Base-by-base conservation (phyloP, 2,329 filamentous ascomycete genomes). In the Pseudogymnoascus sp. region DNA sequence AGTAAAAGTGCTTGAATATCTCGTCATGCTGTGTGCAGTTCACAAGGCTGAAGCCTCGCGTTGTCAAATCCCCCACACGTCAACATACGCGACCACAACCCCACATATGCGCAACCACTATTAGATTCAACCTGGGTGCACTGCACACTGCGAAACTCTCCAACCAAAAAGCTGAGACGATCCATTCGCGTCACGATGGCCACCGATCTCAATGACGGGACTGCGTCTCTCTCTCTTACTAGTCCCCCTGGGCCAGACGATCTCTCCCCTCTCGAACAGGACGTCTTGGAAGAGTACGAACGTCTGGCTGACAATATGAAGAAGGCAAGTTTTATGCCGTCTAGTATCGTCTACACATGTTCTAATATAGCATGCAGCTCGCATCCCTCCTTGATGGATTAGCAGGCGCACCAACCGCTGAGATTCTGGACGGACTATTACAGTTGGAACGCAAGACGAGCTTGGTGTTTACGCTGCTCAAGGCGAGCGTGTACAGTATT, bases 401-500 rank as follows among this genome's bases (percentile, higher is more conserved):
- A 64, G 85, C 82, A 15, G 80, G 82, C 45, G 81, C 84, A 23
- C 88, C 92, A 0, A 86, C 90, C 19, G 86, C 88, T 5, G 90
- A 89, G 65, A 92, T 95, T 61, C 80, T 95, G 59, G 90, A 99
- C 72, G 87, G 89, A 7, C 79, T 99, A 67, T 80, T 94, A 59
- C 86, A 92, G 41, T 78, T 99, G 59, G 94, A 99, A 78, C 81
- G 94, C 67, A 96, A 97, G 79, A 96, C 92, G 41, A 91, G 90
- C 66, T 78, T 96, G 59, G 92, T 96, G 19, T 97, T 95, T 74
- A 99, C 94, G 63, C 75, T 97, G 71, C 81, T 99, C 71, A 99
- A 99, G 78, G 92, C 94, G 15, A 97, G 92, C 73, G 94, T 99
- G 64, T 99, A 99, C 76, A 95, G 89, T 71, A 99, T 99, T 76